Evolutionary conservation across 2,329 filamentous ascomycete genomes (phyloP), one percentile per base, ranked within the genome.

Genomic region (Curvularia verruculosa): DNA sequence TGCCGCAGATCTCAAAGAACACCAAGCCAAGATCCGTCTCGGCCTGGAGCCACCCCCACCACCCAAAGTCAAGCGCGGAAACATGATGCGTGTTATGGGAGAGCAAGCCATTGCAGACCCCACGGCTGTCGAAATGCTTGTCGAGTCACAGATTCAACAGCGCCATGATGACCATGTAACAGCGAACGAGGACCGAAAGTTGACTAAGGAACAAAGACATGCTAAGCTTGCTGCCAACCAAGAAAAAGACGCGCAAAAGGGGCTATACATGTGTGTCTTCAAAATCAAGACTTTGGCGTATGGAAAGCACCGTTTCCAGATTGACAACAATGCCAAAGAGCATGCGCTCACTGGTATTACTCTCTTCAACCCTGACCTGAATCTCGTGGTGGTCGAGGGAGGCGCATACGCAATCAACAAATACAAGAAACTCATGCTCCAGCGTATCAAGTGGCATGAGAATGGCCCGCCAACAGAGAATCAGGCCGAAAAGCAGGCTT

Each of bases 1-100:
- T 63, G 94, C 94, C 86, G 93, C 91, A 39, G 92, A 97, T 61
- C 82, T 96, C 62, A 98, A 98, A 76, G 96, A 99, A 77, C 89
- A 93, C 72, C 95, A 99, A 78, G 93, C 94, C 36, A 98, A 99
- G 80, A 95, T 98, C 60, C 86, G 94, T 56, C 82, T 99, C 10
- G 95, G 95, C 19, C 83, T 99, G 13, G 89, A 94, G 58, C 92
- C 93, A 3, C 91, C 94, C 19, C 92, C 93, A 26, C 90, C 93
- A 24, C 94, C 95, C 10, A 99, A 98, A 78, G 92, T 99, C 66
- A 98, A 97, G 80, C 96, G 96, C 77, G 91, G 89, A 56, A 99
- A 99, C 76, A 85, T 99, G 73, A 99, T 99, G 95, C 89, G 93
- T 56, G 95, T 99, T 28, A 83, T 97, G 54, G 95, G 95, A 61